phyloP scores from a whole-genome alignment of 495 filamentous ascomycete species.

The Astrocystis sublimbata region DNA sequence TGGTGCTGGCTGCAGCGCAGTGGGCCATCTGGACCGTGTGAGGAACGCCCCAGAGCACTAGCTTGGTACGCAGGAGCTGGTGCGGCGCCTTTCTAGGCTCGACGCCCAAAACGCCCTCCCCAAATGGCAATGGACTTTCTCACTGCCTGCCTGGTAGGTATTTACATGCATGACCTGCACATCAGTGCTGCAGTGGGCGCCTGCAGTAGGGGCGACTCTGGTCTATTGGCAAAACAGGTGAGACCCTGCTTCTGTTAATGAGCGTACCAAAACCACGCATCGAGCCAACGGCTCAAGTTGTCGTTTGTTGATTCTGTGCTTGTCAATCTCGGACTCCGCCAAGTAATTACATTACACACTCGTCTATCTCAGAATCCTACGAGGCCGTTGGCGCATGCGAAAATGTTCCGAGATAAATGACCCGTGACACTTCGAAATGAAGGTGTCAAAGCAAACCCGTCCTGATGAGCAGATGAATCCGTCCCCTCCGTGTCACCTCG shows the following conservation, averaged over 20 bases:
- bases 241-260: background rate
- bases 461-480: background rate
- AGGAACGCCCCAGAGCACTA: constrained; percentile 10
- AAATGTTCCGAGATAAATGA: background rate
- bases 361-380: background rate
- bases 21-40: constrained; percentile 16
- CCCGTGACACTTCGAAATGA: constrained; percentile 1
- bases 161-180: constrained; percentile 4
- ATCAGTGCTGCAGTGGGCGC: constrained; percentile 10
- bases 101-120: background rate
- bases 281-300: background rate
- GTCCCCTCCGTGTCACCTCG: background rate
- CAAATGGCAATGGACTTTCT: background rate
- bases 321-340: background rate
- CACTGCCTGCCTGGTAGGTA: background rate
- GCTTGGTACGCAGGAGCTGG: background rate
- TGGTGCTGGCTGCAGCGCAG: no score
- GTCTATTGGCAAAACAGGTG: no score
- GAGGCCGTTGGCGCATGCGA: background rate
- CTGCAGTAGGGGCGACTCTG: background rate
- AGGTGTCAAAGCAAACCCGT: background rate
- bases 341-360: background rate
- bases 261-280: background rate
- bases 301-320: background rate
- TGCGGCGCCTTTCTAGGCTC: background rate